Evolutionary conservation across 108 stramenopile genomes (phyloP), one percentile per base, ranked within the genome.

Genomic region (Cyclotella sp.): DNA sequence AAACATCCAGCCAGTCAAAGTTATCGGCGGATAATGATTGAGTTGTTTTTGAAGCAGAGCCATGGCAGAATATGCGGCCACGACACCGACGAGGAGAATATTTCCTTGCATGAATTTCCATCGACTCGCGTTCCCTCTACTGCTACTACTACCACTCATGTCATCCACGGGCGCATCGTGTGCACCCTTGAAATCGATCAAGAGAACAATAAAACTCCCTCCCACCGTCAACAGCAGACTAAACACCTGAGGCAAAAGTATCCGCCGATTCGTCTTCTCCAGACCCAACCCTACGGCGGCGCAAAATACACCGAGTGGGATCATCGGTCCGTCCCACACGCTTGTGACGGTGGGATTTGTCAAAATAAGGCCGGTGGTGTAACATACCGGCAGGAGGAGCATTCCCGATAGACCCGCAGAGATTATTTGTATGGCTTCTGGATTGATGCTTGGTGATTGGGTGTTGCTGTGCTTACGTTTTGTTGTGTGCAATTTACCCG

Each of bases 281-380:
- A 70, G 15, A 9, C 75, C 75, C 39, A 75, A 61, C n/a, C 43
- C 9, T 43, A 81, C 69, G 5, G 75, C 68, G 27, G 61, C 64
- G 34, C 53, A 75, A 43, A 81, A 81, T 21, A 68, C 68, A 15
- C 74, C 75, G 12, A 81, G 27, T 29, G 79, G 79, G 40, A 81
- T 75, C 74, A 81, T 63, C 15, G 79, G 79, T 19, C 79, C 79
- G 70, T 81, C 79, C 79, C 79, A 81, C 27, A 81, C 75, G 34
- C 66, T 61, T 29, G 68, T 69, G 11, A 76, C 69, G 9, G 79
- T 81, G 27, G 79, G 79, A 52, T 58, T 63, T 9, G 79, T 81
- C 18, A 81, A 24, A 13, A 81, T 68, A 7, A 81, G 61, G 9
- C 79, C 79, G 9, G 71, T 79, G 10, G 78, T 79, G 44, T 79